Percentiles rank a stretch among this genome's conserved stretches.
These are phyloP conservation scores for Martiniozyma asiatica DNA, from an alignment of 1,139 yeast genomes.

Conservation along the genomic window DNA sequence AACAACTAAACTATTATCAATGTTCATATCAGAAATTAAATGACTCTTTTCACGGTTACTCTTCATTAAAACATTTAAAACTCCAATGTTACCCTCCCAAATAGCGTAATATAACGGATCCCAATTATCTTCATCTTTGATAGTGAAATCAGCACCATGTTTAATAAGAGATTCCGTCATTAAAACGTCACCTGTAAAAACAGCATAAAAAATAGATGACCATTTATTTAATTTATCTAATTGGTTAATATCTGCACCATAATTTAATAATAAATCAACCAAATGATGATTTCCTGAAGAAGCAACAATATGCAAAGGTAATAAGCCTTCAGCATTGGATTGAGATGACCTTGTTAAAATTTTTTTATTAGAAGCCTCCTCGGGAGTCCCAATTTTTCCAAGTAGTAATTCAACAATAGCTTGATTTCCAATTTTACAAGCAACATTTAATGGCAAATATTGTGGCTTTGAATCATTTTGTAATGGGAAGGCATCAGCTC, in stretches of 20 bases:
- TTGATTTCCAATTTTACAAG: constrained; percentile 76
- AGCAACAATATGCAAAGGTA: constrained; percentile 82
- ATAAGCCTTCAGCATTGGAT: constrained; percentile 78
- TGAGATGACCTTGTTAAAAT: constrained; percentile 28
- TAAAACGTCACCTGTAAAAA: constrained; percentile 67
- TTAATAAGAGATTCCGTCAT: constrained; percentile 63
- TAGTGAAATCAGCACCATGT: constrained; percentile 58
- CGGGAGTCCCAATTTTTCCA: constrained; percentile 25
- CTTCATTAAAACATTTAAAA: constrained; percentile 52
- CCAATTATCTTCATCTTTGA: constrained; percentile 75
- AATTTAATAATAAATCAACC: constrained; percentile 51
- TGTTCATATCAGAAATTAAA: background rate
- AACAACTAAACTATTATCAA: too few relatives aligned
- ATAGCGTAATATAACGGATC: constrained; percentile 83
- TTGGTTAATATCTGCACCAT: constrained; percentile 72
- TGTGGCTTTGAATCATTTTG: constrained; percentile 37
- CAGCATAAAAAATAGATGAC: constrained; percentile 90
- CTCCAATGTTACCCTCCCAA: constrained; percentile 83
- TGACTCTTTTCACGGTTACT: constrained; percentile 15
- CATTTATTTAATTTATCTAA: constrained; percentile 80
- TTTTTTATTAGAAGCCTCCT: constrained; percentile 17
- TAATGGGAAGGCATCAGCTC: constrained; percentile 47
- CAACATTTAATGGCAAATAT: constrained; percentile 78
- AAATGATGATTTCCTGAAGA: constrained; percentile 67
- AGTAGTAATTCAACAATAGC: constrained; percentile 56